Base-by-base conservation (phyloP, 108 stramenopile species). In the Schizochytrium sp. region DNA sequence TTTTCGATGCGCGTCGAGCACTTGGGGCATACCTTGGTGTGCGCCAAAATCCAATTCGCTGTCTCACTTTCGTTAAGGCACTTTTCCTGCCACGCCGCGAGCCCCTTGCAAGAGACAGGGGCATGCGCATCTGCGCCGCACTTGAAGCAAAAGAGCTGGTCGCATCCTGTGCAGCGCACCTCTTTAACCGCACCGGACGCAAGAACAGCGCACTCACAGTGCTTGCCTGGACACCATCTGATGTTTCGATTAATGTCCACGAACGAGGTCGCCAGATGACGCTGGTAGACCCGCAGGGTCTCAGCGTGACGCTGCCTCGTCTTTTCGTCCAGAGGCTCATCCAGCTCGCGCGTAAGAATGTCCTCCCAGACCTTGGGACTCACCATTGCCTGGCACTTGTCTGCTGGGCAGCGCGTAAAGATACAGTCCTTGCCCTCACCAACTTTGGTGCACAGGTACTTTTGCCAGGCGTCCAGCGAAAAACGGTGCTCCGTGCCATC, bases 31-130 rank as follows among this genome's bases (percentile, higher is more conserved):
- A 93, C 92, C 93, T 99, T 99, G 60, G 98, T 99, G 90, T 98
- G 98, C 89, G 97, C 98, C 48, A 99, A 90, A 72, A 98, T 99
- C 98, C 98, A 99, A 92, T 98, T 98, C 69, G 97, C 98, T 10
- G 98, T 99, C 93, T 99, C 98, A 55, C 94, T 95, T 92, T 98
- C 98, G 89, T 97, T 97, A 72, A 91, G 90, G 91, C 97, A 97
- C 92, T 98, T 98, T 90, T 97, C 97, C 53, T 94, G 92, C 99
- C 99, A 99, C 60, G 57, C 45, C 25, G 91, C 93, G 48, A 98
- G 91, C 57, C 95, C 95, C 58, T 90, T 91, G 90, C 99, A 99
- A 14, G 60, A 83, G 16, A 91, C 89, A 28, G 99, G 99, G 44
- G 96, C 93, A 89, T 99, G 99, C 0, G 98, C 97, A 90, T 98